A percentile compares a stretch with the other conserved stretches of the same genome.
Evolutionary conservation across 805 yeast genomes (phyloP).

Genomic region (Debaryomyces castellii): DNA sequence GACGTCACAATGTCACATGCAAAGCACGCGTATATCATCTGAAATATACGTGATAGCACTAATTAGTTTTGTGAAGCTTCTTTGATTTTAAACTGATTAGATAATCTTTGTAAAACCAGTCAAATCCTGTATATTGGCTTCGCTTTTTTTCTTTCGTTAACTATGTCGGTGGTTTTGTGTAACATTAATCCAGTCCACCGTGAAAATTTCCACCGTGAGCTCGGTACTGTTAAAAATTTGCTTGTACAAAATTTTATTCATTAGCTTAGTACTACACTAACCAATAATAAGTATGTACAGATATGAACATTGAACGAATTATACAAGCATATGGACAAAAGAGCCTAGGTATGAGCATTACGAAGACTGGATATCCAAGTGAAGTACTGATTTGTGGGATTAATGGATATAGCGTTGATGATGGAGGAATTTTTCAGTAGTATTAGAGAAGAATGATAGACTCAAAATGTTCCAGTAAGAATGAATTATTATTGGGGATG

Average conservation of each 20-base stretch:
- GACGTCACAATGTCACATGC: constrained; percentile 10
- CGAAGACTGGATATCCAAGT: not conserved
- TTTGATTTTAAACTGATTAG: not conserved
- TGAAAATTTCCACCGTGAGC: constrained; percentile 4
- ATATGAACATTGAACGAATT: not conserved
- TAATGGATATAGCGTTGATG: not conserved
- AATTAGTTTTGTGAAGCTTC: not conserved
- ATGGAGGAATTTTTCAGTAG: not conserved
- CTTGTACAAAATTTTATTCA: constrained; percentile 5
- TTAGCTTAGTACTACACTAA: constrained; percentile 6
- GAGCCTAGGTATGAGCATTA: not conserved
- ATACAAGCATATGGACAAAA: not conserved
- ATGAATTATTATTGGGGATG: no score
- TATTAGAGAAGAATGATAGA: no score
- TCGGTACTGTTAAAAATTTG: constrained; percentile 1
- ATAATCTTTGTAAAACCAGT: not conserved
- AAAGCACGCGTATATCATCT: not conserved
- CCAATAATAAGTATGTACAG: constrained; percentile 17
- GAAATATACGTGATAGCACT: not conserved
- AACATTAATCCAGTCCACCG: not conserved
- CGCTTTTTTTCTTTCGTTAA: not conserved
- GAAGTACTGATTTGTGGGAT: not conserved
- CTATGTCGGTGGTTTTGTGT: constrained; percentile 4
- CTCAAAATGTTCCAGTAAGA: no score
- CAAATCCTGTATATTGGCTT: not conserved